These are phyloP conservation scores for Pholiota molesta DNA, from an alignment of 768 basidiomycete genomes.

Conservation along the genomic window DNA sequence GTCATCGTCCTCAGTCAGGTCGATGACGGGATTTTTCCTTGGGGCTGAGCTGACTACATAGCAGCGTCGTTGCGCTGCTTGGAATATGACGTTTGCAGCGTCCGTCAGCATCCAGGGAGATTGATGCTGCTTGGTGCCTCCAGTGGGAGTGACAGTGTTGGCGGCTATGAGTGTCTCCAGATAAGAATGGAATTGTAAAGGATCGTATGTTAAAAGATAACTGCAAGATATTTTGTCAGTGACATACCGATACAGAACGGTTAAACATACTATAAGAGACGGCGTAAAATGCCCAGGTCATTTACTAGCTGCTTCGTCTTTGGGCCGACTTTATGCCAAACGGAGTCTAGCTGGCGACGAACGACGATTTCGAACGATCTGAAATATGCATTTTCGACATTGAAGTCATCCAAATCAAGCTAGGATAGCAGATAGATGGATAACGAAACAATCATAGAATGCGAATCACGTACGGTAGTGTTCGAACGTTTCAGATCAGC, in stretches of 20 bases:
- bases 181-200: conserved; percentile 88
- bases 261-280: conserved; percentile 72
- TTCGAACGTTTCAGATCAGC: conserved; percentile 90
- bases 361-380: conserved; percentile 90
- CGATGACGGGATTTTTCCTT: conserved; percentile 35
- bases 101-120: conserved; percentile 93
- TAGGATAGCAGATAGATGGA: conserved; percentile 29
- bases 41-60: conserved; percentile 51
- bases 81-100: conserved; percentile 86
- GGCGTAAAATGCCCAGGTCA: conserved; percentile 84
- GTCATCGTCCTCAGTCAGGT: conserved; percentile 65
- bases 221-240: conserved; percentile 35
- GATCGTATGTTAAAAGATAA: conserved; percentile 88
- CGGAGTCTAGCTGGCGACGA: conserved; percentile 84
- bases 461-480: conserved; percentile 47
- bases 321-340: conserved; percentile 97
- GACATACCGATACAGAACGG: not conserved
- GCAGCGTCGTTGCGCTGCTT: conserved; percentile 78
- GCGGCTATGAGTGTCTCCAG: conserved; percentile 84
- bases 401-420: conserved; percentile 94
- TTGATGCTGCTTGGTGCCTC: conserved; percentile 64
- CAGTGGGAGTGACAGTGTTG: conserved; percentile 45
- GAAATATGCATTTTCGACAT: conserved; percentile 92
- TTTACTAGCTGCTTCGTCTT: conserved; percentile 89
- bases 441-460: not conserved